These are phyloP conservation scores for Aspergillus sojae DNA, from an alignment of 2,329 filamentous ascomycete species.

Conservation along the genomic window DNA sequence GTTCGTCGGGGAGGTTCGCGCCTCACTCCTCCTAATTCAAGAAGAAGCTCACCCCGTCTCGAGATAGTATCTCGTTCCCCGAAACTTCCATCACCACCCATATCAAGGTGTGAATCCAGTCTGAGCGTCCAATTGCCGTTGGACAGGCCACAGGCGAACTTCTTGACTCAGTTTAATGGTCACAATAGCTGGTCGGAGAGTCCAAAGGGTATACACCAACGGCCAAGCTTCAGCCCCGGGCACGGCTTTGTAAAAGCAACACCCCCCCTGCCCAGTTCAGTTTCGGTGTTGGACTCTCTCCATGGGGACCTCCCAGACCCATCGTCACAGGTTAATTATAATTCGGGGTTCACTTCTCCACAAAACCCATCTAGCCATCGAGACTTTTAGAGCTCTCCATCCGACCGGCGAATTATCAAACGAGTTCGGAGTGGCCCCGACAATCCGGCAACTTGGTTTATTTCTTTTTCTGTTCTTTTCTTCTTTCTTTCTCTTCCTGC, in stretches of 20 bases:
- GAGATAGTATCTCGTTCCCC: constrained; percentile 37
- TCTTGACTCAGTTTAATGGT: constrained; percentile 29
- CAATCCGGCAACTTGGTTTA: not conserved
- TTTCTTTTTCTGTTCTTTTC: not conserved
- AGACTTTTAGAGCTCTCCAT: constrained; percentile 26
- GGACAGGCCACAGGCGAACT: constrained; percentile 34
- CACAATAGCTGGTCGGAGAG: constrained; percentile 34
- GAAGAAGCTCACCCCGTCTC: constrained; percentile 41
- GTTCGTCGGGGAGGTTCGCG: constrained; percentile 48
- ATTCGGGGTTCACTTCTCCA: constrained; percentile 28
- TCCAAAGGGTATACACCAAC: constrained; percentile 28
- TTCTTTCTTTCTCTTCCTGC: not conserved
- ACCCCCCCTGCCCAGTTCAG: constrained; percentile 26
- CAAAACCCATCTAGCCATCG: constrained; percentile 32
- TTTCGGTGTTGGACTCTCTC: constrained; percentile 35
- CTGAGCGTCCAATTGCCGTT: constrained; percentile 29
- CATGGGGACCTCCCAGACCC: constrained; percentile 31
- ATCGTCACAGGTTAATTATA: constrained; percentile 34
- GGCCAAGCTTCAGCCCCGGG: constrained; percentile 16
- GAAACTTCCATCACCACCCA: constrained; percentile 40
- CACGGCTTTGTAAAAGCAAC: constrained; percentile 28
- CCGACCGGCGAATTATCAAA: not conserved
- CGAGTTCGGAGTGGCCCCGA: not conserved
- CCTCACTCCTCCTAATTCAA: constrained; percentile 45
- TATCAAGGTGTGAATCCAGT: constrained; percentile 39